phyloP scores from a whole-genome alignment of 371 early-diverging fungal genomes.

The Rhizopus arrhizus region DNA sequence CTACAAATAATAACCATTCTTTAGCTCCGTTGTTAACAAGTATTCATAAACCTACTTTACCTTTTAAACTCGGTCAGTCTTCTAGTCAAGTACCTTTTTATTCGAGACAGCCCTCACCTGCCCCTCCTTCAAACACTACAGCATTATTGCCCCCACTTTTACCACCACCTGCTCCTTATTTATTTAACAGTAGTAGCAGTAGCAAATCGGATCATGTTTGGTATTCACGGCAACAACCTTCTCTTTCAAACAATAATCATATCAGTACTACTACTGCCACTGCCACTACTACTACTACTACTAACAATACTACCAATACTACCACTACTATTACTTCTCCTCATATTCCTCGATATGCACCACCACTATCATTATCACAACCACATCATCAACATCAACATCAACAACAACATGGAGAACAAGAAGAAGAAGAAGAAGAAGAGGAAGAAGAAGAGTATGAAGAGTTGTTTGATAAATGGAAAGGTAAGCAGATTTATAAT shows the following conservation, averaged over 20 bases:
- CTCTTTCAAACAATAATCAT: not conserved
- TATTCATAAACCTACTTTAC: not conserved
- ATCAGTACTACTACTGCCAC: slow-evolving; percentile 12
- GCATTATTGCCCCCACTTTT: slow-evolving; percentile 8
- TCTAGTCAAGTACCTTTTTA: slow-evolving; percentile 18
- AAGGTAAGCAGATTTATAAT: not conserved
- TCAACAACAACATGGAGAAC: slow-evolving; percentile 1
- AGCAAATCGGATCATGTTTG: not conserved
- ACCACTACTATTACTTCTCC: not conserved
- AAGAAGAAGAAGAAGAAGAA: not conserved
- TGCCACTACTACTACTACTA: not conserved
- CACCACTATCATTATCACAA: not conserved
- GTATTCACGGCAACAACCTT: slow-evolving; percentile 5
- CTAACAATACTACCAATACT: not conserved
- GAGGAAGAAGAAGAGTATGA: not conserved
- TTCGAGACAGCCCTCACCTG: slow-evolving; percentile 23
- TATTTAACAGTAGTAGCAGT: not conserved
- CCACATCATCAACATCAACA: slow-evolving; percentile 6
- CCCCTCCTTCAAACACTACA: slow-evolving; percentile 1
- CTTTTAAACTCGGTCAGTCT: not conserved
- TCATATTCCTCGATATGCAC: slow-evolving; percentile 7
- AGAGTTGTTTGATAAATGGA: slow-evolving; percentile 2
- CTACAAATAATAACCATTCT: slow-evolving; percentile 13
- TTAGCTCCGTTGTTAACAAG: slow-evolving; percentile 19
- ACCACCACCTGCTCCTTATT: slow-evolving; percentile 12